Conservation (phyloP, 1,139 yeast species). For the Zygosaccharomyces pseudobailii region DNA sequence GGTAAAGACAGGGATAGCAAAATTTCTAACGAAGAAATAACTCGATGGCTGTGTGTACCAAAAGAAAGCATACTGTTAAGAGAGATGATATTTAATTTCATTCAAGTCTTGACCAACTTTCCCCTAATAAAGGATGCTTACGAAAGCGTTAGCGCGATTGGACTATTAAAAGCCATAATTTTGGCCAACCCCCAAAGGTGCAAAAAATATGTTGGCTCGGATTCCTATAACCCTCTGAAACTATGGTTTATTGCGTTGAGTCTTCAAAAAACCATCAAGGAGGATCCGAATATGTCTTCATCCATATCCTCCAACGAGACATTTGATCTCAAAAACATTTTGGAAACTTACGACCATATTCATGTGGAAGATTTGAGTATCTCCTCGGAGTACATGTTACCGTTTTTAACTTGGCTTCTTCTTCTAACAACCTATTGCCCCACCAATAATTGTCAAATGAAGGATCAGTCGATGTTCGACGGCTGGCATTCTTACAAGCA, state of each 20-base stretch:
- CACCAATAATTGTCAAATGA: conserved; percentile 23
- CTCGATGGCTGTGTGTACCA: conserved; percentile 34
- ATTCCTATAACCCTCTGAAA: conserved; percentile 34
- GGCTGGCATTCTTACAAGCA: conserved; percentile 27
- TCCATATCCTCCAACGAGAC: conserved; percentile 17
- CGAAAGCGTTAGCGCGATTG: conserved; percentile 39
- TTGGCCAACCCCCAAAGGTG: conserved; percentile 38
- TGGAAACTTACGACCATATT: conserved; percentile 28
- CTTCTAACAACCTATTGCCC: conserved; percentile 35
- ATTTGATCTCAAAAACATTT: conserved; percentile 15
- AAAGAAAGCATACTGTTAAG: conserved; percentile 28
- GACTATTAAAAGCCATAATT: conserved; percentile 40
- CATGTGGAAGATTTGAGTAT: conserved; percentile 37
- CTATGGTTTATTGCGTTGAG: conserved; percentile 41
- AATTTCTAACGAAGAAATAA: conserved; percentile 30
- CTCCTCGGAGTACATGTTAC: conserved; percentile 37
- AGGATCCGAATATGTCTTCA: conserved; percentile 21
- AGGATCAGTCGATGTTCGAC: conserved; percentile 11
- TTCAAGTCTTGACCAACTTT: conserved; percentile 39
- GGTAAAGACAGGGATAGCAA: conserved; percentile 30
- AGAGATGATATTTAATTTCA: conserved; percentile 34
- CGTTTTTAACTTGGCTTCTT: conserved; percentile 43
- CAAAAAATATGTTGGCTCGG: conserved; percentile 32
- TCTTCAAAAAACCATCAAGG: conserved; percentile 22
- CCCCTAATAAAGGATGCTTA: conserved; percentile 40